Evolutionary conservation across 805 yeast genomes (phyloP), one percentile per base, ranked within the genome.

Genomic region (Starmerella apis): DNA sequence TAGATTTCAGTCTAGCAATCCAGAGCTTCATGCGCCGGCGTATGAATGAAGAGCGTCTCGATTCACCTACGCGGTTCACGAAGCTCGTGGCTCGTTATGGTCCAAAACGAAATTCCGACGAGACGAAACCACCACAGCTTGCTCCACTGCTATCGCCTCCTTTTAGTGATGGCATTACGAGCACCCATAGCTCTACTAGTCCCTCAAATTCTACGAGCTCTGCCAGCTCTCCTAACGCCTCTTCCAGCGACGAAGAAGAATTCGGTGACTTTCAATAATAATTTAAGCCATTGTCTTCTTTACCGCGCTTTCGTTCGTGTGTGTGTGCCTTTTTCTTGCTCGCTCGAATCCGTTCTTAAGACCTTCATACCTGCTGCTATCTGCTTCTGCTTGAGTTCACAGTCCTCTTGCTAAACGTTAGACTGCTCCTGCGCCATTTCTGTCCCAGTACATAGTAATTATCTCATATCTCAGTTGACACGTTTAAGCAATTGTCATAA

Each of bases 1-100:
- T 65, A 45, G 72, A 67, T 28, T 70, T 70, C 55, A 65, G 64
- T 45, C 58, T 67, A 18, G 67, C 70, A 11, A 54, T 68, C 32
- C 71, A 68, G 53, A 64, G 61, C 25, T 68, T 60, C 45, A 61
- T 52, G 59, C 41, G 50, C 20, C 43, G 54, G 31, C 47, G 54
- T 13, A 46, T 55, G 52, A 32, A 36, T 24, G 51, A 42, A 9
- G 38, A 41, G 24, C 42, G 48, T 14, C 52, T 53, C 56, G 14
- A 33, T 50, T n/a, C 37, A 46, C 44, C 50, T 24, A 37, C 41
- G 46, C 43, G 58, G 54, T 32, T 46, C 16, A 11, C 23, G 32
- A 42, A 49, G 19, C 24, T 25, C 23, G 36, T 48, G 23, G 52
- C 49, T 27, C 28, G 24, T 14, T 32, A 45, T 35, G 41, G 33